Evolutionary conservation across 1,139 yeast species (phyloP), one percentile per base, ranked within the genome.

Genomic region (Geotrichum cucujoidarum): DNA sequence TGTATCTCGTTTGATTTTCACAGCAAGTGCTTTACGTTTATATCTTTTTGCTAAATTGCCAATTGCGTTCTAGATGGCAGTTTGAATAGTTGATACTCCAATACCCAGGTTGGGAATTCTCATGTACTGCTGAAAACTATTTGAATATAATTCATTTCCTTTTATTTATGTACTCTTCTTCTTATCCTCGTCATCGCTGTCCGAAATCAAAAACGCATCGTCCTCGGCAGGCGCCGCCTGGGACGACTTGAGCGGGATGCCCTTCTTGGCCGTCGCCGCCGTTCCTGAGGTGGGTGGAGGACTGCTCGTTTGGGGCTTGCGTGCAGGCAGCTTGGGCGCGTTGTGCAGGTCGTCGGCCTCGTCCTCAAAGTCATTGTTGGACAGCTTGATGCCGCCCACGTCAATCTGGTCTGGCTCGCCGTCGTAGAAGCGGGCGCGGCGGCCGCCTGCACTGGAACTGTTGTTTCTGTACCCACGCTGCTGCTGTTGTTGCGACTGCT

Each of bases 121-220:
- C n/a, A n/a, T n/a, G n/a, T n/a, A n/a, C n/a, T n/a, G n/a, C n/a
- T n/a, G n/a, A n/a, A n/a, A n/a, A 30, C 14, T 13, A 13, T 30
- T 30, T n/a, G n/a, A 30, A 7, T 30, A 30, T 13, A 25, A 8
- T 25, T 25, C 30, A 25, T 25, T 25, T 25, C 13, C 30, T 25
- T 25, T 25, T 25, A 25, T 25, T 30, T 30, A n/a, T n/a, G 5
- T 30, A n/a, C 7, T 30, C 33, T 30, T 30, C 5, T 6, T 30
- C 33, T 6, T 41, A 36, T 57, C 79, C 50, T 81, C 87, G 47
- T 81, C 88, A 55, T 83, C 90, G 60, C 83, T 78, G 59, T 83
- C 89, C 47, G 83, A 83, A 25, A 83, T 82, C 59, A 81, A 72
- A 60, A 83, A 83, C 1, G 87, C 84, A 58, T 81, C 88, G 33